These are phyloP conservation scores for Pseudocercospora vitis DNA, from an alignment of 2,329 filamentous ascomycete species.

Conservation along the genomic window DNA sequence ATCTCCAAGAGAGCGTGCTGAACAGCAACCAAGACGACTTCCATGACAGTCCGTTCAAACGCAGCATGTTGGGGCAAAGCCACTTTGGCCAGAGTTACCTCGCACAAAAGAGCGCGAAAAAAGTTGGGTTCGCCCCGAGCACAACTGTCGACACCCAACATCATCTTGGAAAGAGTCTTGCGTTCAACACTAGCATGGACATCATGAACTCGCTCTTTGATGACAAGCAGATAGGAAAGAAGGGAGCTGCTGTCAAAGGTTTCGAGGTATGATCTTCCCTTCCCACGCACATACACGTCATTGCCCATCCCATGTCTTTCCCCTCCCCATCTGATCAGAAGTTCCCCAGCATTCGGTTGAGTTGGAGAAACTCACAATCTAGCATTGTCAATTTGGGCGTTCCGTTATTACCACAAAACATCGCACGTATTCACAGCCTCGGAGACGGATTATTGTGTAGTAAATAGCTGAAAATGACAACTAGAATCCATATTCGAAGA, in stretches of 20 bases:
- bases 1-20: conserved; percentile 61
- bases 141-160: conserved; percentile 19
- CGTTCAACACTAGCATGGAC: conserved; percentile 87
- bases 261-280: conserved; percentile 75
- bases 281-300: conserved; percentile 32
- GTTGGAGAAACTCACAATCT: conserved; percentile 29
- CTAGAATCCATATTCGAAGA: conserved; percentile 37
- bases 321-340: neutral
- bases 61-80: conserved; percentile 38
- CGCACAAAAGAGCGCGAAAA: conserved; percentile 37
- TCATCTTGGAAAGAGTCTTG: conserved; percentile 46
- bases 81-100: conserved; percentile 41
- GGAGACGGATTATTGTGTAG: conserved; percentile 22
- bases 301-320: conserved; percentile 3
- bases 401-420: conserved; percentile 18
- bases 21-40: conserved; percentile 39
- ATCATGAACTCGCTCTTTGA: conserved; percentile 94
- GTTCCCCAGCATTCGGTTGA: conserved; percentile 25
- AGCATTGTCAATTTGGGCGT: conserved; percentile 21
- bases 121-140: conserved; percentile 26
- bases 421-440: conserved; percentile 10
- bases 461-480: conserved; percentile 38
- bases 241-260: conserved; percentile 24
- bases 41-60: conserved; percentile 59
- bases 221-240: conserved; percentile 59